Evolutionary conservation across 2,329 filamentous ascomycete species (phyloP).

Genomic region (Pseudogymnoascus pannorum): DNA sequence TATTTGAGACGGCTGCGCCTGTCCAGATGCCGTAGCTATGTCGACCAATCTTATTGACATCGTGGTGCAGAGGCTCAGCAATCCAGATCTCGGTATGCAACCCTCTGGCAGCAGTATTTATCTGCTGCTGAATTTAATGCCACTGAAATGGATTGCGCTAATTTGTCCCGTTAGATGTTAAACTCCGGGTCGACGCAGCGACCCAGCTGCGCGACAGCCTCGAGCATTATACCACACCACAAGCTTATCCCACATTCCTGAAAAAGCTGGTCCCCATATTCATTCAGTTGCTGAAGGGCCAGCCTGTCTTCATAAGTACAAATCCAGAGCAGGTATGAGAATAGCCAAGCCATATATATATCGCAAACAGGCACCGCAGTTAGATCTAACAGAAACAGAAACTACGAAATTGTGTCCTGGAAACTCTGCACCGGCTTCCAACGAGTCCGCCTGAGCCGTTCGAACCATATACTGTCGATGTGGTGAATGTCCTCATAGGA

Average conservation of each 20-base stretch:
- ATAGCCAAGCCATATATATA: constrained; percentile 4
- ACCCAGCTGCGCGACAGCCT: constrained; percentile 84
- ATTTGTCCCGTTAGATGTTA: constrained; percentile 53
- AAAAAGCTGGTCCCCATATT: constrained; percentile 86
- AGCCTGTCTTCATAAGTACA: constrained; percentile 84
- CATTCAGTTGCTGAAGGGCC: constrained; percentile 73
- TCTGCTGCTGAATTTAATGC: not conserved
- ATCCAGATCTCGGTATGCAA: constrained; percentile 27
- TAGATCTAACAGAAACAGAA: constrained; percentile 45
- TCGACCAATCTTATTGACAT: constrained; percentile 54
- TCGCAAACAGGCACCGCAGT: not conserved
- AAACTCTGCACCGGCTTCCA: constrained; percentile 83
- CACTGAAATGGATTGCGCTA: constrained; percentile 16
- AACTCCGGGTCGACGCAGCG: constrained; percentile 73
- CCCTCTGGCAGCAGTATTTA: not conserved
- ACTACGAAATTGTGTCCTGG: constrained; percentile 85
- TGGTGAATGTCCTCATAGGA: constrained; percentile 83
- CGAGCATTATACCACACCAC: constrained; percentile 75
- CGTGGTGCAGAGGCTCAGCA: constrained; percentile 56
- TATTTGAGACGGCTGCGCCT: constrained; percentile 7
- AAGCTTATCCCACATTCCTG: constrained; percentile 73
- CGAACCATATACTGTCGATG: constrained; percentile 80
- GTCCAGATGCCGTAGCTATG: constrained; percentile 22
- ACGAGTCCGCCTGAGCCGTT: constrained; percentile 70
- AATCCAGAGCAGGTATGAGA: constrained; percentile 74